Base-by-base conservation (phyloP, 371 early-diverging fungal genomes). In the Sporodiniella umbellata region DNA sequence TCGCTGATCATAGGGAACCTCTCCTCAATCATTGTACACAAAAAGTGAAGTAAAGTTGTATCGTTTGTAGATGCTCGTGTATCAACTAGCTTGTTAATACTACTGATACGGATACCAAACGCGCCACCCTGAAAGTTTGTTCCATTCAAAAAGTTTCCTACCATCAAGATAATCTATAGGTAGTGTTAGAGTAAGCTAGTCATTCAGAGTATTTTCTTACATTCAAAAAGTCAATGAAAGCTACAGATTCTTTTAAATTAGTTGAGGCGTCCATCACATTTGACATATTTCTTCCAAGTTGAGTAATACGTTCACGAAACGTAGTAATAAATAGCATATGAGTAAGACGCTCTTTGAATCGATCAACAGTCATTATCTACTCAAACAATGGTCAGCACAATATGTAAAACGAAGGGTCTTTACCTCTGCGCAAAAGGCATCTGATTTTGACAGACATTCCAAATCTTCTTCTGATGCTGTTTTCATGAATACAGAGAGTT, bases 121-220 rank as follows among this genome's bases (percentile, higher is more conserved):
- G 93, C 94, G 4, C 91, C 89, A 37, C 96, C 95, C 52, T 89
- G 88, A 70, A 91, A 88, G 2, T 85, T 84, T 0, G 86, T 78
- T 8, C 90, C 89, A 64, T 96, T 96, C 85, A 96, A 89, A 59
- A 84, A 94, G 70, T 96, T 96, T 35, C 96, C 95, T 2, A 95
- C 68, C 50, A 89, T 81, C 48, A 96, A 68, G 18, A 96, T 85
- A 28, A 95, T 62, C 80, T 90, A 28, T 7, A 28, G n/a, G 7
- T 74, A 8, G 4, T 5, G 2, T 30, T 4, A 17, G 2, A 19
- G 43, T 17, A 23, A 17, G 42, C 17, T 4, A 48, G n/a, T 25
- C 14, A 37, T 45, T 45, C 31, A n/a, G n/a, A n/a, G n/a, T n/a
- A n/a, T n/a, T n/a, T n/a, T 49, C 68, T 56, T 68, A 83, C 85